phyloP scores from a whole-genome alignment of 352 stramenopile genomes.

The Globisporangium cystogenes region DNA sequence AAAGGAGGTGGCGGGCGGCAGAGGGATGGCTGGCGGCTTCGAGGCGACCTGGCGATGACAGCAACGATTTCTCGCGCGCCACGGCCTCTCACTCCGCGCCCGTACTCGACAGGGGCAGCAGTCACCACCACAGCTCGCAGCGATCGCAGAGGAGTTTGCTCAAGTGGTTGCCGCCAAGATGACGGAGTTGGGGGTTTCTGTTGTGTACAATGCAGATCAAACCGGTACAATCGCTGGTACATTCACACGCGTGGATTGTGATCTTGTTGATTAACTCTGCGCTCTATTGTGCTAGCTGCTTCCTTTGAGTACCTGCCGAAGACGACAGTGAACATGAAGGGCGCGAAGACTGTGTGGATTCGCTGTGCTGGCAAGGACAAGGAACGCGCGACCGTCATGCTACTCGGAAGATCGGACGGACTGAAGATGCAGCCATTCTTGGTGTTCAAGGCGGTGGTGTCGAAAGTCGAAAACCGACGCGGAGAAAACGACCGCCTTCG shows the following conservation, averaged over 20 bases:
- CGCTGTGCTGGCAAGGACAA: neutral
- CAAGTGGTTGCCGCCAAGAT: neutral
- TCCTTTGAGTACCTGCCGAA: constrained; percentile 2
- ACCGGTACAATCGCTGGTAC: neutral
- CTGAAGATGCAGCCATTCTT: no score
- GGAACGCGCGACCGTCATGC: neutral
- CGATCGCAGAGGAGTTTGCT: neutral
- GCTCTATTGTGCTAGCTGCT: neutral
- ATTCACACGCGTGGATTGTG: neutral
- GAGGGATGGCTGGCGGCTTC: neutral
- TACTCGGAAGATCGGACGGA: neutral
- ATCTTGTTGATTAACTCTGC: neutral
- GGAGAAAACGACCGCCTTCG: no score
- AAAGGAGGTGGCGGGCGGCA: neutral
- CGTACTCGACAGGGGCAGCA: neutral
- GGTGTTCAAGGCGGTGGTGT: no score
- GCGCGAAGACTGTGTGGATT: neutral
- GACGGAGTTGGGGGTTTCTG: neutral
- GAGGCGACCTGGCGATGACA: neutral
- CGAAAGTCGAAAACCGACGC: no score
- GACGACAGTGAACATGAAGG: neutral
- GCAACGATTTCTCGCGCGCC: neutral
- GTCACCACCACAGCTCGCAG: neutral
- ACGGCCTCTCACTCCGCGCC: neutral
- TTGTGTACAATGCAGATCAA: neutral